A percentile compares a stretch with the other conserved stretches of the same genome.
Conservation (phyloP, 306 rosid species). For the Notholithocarpus densiflorus region DNA sequence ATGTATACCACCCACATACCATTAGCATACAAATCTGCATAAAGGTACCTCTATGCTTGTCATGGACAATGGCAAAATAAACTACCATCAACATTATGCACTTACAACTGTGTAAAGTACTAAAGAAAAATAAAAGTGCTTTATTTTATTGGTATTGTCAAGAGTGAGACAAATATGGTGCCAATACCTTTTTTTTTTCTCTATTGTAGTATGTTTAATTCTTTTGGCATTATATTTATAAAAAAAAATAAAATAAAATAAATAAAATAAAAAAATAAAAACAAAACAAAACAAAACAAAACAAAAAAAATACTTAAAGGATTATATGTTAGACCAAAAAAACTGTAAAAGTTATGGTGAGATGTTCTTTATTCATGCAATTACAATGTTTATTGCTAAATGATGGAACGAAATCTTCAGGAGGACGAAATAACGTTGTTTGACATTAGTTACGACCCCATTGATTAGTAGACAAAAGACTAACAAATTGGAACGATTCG, state of each 20-base stretch:
- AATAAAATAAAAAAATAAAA: too few relatives aligned
- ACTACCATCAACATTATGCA: not conserved
- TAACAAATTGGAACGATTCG: not conserved
- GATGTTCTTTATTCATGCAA: not conserved
- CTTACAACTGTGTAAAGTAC: too few relatives aligned
- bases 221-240: too few relatives aligned
- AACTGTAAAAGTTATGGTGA: not conserved
- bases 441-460: not conserved
- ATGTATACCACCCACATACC: slow-evolving; percentile 21
- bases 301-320: not conserved
- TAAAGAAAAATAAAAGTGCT: too few relatives aligned
- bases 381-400: not conserved
- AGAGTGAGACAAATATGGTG: not conserved
- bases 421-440: not conserved
- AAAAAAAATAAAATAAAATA: too few relatives aligned
- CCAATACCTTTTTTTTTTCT: not conserved
- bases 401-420: not conserved
- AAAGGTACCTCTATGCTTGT: slow-evolving; percentile 24
- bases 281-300: too few relatives aligned
- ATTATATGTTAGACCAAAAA: too few relatives aligned
- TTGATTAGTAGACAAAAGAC: not conserved
- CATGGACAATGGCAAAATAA: too few relatives aligned
- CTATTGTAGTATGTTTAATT: too few relatives aligned
- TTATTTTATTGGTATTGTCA: too few relatives aligned
- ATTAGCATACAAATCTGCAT: slow-evolving; percentile 31